Percentiles rank a stretch among this genome's conserved stretches.
Evolutionary conservation across 305 asterid species (phyloP).

Genomic region (Withania somnifera): DNA sequence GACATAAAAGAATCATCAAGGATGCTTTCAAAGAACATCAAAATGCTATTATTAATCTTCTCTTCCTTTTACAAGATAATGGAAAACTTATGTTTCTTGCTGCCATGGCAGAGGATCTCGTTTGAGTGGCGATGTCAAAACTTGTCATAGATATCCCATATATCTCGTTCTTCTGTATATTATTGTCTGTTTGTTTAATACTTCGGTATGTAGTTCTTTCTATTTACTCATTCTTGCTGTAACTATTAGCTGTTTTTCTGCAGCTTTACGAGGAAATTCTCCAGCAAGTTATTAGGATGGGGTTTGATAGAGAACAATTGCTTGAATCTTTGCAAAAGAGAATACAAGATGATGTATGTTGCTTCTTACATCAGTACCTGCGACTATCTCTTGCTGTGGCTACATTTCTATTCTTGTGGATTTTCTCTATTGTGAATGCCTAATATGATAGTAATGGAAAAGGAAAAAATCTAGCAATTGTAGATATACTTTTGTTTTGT

Average conservation of each 20-base stretch:
- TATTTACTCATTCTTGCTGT: neutral
- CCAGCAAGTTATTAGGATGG: conserved; percentile 66
- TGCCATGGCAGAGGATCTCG: neutral
- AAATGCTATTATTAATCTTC: neutral
- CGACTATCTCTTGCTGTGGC: neutral
- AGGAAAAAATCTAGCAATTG: neutral
- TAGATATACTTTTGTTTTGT: neutral
- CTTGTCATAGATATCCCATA: neutral
- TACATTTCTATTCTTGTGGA: neutral
- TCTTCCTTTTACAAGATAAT: neutral
- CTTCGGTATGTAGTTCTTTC: neutral
- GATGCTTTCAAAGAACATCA: neutral
- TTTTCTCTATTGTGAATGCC: neutral
- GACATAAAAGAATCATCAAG: neutral
- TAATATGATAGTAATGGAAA: neutral
- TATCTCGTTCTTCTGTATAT: neutral
- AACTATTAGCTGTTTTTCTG: conserved; percentile 11
- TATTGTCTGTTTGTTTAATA: neutral
- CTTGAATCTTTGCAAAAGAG: conserved; percentile 68
- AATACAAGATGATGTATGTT: conserved; percentile 69
- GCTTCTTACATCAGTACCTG: neutral
- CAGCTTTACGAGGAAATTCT: conserved; percentile 82
- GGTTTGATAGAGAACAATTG: conserved; percentile 54
- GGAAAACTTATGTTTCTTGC: neutral
- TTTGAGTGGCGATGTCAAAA: neutral